Evolutionary conservation across 1,139 yeast species (phyloP), one percentile per base, ranked within the genome.

Genomic region (Yamadazyma atlantica): DNA sequence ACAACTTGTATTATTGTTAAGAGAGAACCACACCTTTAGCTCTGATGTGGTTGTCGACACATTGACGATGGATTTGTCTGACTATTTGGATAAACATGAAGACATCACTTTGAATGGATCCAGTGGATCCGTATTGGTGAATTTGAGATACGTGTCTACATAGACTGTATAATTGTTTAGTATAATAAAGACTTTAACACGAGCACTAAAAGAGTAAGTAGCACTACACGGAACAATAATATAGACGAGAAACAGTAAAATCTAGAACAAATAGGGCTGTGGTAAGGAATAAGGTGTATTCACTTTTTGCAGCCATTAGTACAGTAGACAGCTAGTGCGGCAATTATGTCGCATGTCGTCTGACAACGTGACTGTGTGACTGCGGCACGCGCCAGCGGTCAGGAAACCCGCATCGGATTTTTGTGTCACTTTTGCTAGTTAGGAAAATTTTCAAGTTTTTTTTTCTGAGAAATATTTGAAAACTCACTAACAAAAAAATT

Each of bases 11-110:
- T 75, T 90, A 52, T 67, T 69, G 29, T 75, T 86, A 12, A 70
- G 78, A 36, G 82, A 83, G 35, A 85, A 80, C 55, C 95, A 85
- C 58, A 75, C 80, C 3, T 75, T 90, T 50, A 92, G 95, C 31
- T 81, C 85, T 53, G 82, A 78, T 46, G 69, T 70, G 32, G 85
- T 78, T 37, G 45, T 88, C 35, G 95, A 86, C 12, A 72, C 70
- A 37, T 80, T 78, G 4, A 57, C 60, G 16, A 47, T 80, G 30
- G 51, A 53, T 11, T 61, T 79, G 45, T 41, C 54, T n/a, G 75
- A 73, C 14, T 67, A 51, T 26, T 42, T 58, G 35, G 62, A 63
- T 49, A 66, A 66, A 22, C 51, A 54, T 29, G 66, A 64, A 15
- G 58, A 60, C 29, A 38, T 66, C 23, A 43, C 49, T 3, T 49